Conservation (phyloP, 306 rosid genomes). For the Lablab purpureus region DNA sequence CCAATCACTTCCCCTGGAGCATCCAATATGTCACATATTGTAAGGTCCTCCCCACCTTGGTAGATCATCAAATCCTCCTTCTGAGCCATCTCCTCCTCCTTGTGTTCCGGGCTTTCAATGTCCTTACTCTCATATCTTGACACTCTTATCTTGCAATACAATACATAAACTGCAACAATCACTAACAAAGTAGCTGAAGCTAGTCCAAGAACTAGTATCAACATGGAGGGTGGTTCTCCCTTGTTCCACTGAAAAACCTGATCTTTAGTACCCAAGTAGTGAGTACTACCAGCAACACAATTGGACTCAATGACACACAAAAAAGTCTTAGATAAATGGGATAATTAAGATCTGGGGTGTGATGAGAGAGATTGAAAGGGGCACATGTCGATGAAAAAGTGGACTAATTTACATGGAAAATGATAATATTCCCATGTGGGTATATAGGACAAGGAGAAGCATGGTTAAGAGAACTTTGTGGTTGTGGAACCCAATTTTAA, state of each 20-base stretch:
- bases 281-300: not conserved
- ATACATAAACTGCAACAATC: conserved; percentile 55
- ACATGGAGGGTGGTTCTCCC: conserved; percentile 45
- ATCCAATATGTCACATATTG: conserved; percentile 81
- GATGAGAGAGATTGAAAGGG: conserved; percentile 29
- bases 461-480: conserved; percentile 57
- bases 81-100: conserved; percentile 46
- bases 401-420: conserved; percentile 1
- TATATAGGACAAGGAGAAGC: conserved; percentile 56
- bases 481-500: conserved; percentile 50
- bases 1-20: conserved; percentile 99
- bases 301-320: conserved; percentile 18
- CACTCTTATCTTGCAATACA: conserved; percentile 52
- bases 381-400: conserved; percentile 32
- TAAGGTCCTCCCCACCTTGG: conserved; percentile 77
- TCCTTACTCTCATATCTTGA: conserved; percentile 55
- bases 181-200: conserved; percentile 48
- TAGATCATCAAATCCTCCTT: conserved; percentile 72
- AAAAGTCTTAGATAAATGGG: conserved; percentile 22
- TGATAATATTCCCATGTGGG: conserved; percentile 33
- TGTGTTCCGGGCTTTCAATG: conserved; percentile 62
- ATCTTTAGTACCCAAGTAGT: not conserved
- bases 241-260: conserved; percentile 40
- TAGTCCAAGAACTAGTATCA: conserved; percentile 61
- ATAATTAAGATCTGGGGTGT: conserved; percentile 57